Conservation (phyloP, 352 stramenopile species). For the Pseudoperonospora humuli region DNA sequence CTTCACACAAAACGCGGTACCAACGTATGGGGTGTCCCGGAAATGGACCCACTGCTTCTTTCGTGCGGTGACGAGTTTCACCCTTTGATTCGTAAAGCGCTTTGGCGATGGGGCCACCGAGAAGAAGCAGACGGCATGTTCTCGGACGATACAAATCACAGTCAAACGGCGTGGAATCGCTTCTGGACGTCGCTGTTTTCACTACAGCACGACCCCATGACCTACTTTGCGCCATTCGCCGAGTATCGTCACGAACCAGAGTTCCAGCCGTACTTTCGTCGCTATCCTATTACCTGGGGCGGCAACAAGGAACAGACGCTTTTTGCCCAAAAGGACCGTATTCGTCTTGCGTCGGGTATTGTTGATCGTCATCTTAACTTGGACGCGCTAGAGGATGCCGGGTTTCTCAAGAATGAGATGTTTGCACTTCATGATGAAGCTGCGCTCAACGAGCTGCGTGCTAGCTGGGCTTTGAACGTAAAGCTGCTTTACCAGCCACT, state of each 20-base stretch:
- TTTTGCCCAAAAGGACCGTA: constrained; percentile 76
- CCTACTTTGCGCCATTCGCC: constrained; percentile 73
- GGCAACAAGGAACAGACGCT: constrained; percentile 66
- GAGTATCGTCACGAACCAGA: constrained; percentile 65
- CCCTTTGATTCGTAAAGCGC: constrained; percentile 36
- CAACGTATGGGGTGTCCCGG: constrained; percentile 33
- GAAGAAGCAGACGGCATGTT: constrained; percentile 67
- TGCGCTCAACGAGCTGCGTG: constrained; percentile 59
- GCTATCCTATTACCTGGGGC: constrained; percentile 66
- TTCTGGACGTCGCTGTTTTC: constrained; percentile 60
- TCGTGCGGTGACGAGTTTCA: constrained; percentile 57
- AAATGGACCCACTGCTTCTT: constrained; percentile 72
- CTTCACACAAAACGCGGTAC: constrained; percentile 39
- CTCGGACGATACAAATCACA: constrained; percentile 36
- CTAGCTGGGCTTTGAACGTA: constrained; percentile 69
- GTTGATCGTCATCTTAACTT: constrained; percentile 69
- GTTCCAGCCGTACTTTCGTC: constrained; percentile 75
- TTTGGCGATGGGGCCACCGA: constrained; percentile 63
- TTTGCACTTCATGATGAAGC: constrained; percentile 83
- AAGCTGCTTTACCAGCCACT: constrained; percentile 74
- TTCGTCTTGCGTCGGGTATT: constrained; percentile 59
- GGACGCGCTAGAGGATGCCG: constrained; percentile 47
- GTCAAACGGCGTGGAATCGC: constrained; percentile 15
- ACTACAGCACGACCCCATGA: constrained; percentile 63
- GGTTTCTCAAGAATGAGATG: constrained; percentile 56